Evolutionary conservation across 345 rosid genomes (phyloP), one percentile per base, ranked within the genome.

Genomic region (Raphanus raphanistrum): DNA sequence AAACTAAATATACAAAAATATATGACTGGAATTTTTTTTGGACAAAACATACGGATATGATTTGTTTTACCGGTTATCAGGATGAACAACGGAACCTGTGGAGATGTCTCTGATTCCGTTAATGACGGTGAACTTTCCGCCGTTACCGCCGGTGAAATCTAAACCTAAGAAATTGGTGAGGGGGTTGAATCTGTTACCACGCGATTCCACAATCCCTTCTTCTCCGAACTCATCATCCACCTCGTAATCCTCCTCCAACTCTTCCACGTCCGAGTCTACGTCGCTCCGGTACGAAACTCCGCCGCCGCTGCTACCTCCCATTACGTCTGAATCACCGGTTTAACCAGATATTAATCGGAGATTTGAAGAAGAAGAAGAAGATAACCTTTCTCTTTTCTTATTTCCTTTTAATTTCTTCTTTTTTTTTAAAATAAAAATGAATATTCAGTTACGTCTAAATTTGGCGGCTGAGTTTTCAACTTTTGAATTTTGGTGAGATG

Each of bases 1-100:
- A 1, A 60, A 10, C 8, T 2, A 8, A 36, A 11, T 0, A 0
- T 0, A 10, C 1, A 17, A 50, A 57, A 67, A 28, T 5, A 8
- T 2, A n/a, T 26, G 21, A 29, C 10, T 33, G 43, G 29, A 21
- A 0, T 21, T 21, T 21, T 21, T 21, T 21, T 21, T 21, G 21
- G 21, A 21, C 21, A 21, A 21, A 21, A 21, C 21, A 21, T 21
- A 21, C 21, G 21, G 21, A 48, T 48, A 48, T 48, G 55, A 48
- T n/a, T 48, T 1, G 2, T 2, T 52, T 57, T 70, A 93, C 98
- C 92, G 89, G 87, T 89, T 90, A 13, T 94, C 96, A 1, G 98
- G 98, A 81, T 84, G 90, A 74, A 92, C 84, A 66, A 84, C 69
- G 71, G 80, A 75, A 17, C 94, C 91, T 70, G 64, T 78, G 68